phyloP scores from a whole-genome alignment of 2,329 filamentous ascomycete genomes.

The Teratosphaeria viscida region DNA sequence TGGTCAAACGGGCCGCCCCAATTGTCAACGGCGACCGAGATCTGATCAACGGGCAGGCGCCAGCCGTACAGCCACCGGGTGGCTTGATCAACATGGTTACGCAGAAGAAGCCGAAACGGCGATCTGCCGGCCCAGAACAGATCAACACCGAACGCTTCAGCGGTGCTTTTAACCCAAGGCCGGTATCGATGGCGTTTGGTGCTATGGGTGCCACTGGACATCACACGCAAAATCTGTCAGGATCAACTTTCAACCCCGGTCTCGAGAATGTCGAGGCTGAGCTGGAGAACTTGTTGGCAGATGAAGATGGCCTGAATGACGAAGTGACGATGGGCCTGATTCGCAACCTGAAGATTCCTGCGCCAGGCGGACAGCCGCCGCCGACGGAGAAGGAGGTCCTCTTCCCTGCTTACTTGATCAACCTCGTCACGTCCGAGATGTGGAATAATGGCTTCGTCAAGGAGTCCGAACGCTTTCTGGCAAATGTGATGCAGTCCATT shows the following conservation, averaged over 20 bases:
- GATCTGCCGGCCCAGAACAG: constrained; percentile 79
- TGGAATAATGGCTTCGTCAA: constrained; percentile 99
- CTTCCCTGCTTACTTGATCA: constrained; percentile 98
- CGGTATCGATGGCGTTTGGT: constrained; percentile 82
- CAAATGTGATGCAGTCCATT: constrained; percentile 99
- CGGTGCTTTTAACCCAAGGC: constrained; percentile 82
- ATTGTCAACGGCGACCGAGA: constrained; percentile 48
- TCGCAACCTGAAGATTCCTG: constrained; percentile 90
- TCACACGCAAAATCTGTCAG: constrained; percentile 61
- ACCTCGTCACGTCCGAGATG: constrained; percentile 98
- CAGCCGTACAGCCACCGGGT: constrained; percentile 42
- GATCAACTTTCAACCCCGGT: constrained; percentile 67
- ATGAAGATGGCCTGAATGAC: constrained; percentile 92
- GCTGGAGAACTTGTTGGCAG: constrained; percentile 82
- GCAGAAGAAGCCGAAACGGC: constrained; percentile 91
- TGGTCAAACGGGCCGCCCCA: constrained; percentile 68
- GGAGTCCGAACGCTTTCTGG: constrained; percentile 95
- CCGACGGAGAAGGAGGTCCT: constrained; percentile 97
- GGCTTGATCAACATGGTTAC: constrained; percentile 94
- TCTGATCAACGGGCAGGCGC: constrained; percentile 49
- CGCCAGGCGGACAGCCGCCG: constrained; percentile 72
- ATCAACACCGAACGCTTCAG: constrained; percentile 85
- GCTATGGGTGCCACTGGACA: constrained; percentile 40
- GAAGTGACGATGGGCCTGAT: constrained; percentile 96
- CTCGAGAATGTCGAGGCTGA: constrained; percentile 90